These are phyloP conservation scores for Alloascoidea africana DNA, from an alignment of 805 yeast genomes.

Conservation along the genomic window DNA sequence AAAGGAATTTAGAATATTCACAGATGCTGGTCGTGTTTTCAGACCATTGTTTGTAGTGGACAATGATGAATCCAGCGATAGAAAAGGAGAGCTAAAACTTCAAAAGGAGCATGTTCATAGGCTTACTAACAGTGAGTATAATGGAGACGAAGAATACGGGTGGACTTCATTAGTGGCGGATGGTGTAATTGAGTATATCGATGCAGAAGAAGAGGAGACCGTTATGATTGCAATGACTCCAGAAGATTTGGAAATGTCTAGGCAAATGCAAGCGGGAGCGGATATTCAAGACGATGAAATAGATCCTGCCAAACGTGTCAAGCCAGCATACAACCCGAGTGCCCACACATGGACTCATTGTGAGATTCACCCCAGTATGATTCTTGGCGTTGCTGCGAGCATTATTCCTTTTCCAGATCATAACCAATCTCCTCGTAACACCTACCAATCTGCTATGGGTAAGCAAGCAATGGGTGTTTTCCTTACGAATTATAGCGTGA, in stretches of 20 bases:
- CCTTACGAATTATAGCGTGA: constrained; percentile 83
- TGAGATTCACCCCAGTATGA: constrained; percentile 98
- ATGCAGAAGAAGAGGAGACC: constrained; percentile 98
- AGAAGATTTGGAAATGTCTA: constrained; percentile 72
- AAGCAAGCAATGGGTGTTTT: constrained; percentile 99
- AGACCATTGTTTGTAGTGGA: constrained; percentile 93
- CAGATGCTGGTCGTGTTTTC: constrained; percentile 98
- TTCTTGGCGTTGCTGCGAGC: constrained; percentile 95
- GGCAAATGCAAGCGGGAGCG: constrained; percentile 22
- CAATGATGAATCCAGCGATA: constrained; percentile 33
- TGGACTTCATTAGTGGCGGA: constrained; percentile 75
- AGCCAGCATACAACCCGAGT: constrained; percentile 43
- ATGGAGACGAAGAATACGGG: constrained; percentile 43
- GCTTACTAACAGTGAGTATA: constrained; percentile 33
- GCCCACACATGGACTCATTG: constrained; percentile 91
- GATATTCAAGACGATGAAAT: constrained; percentile 23
- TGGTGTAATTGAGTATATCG: constrained; percentile 92
- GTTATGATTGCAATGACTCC: constrained; percentile 98
- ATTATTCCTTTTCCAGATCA: constrained; percentile 99
- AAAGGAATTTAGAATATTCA: constrained; percentile 87
- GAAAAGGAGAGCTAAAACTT: constrained; percentile 65
- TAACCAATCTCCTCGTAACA: constrained; percentile 98
- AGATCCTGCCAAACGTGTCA: constrained; percentile 80
- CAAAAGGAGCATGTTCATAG: constrained; percentile 73
- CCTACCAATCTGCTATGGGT: constrained; percentile 99